Conservation (phyloP, 1,139 yeast genomes). For the Diutina sp. region DNA sequence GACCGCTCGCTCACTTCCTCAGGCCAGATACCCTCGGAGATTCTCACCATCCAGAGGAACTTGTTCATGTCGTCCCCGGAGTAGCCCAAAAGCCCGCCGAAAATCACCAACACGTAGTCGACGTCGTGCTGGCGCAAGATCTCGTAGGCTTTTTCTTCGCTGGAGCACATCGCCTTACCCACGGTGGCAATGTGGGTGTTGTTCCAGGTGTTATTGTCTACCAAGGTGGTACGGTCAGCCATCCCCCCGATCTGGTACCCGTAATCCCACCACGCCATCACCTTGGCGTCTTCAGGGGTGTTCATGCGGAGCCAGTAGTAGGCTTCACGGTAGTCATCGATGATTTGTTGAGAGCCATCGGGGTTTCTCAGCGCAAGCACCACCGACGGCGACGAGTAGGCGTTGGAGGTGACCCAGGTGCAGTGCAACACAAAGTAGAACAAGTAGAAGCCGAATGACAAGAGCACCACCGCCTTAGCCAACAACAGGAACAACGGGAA, state of each 20-base stretch:
- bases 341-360: slow-evolving; percentile 75
- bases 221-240: slow-evolving; percentile 98
- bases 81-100: slow-evolving; percentile 90
- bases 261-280: slow-evolving; percentile 99
- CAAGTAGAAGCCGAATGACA: slow-evolving; percentile 66
- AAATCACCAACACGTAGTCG: slow-evolving; percentile 83
- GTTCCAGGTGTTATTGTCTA: slow-evolving; percentile 98
- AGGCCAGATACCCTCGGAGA: slow-evolving; percentile 99
- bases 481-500: slow-evolving; percentile 25
- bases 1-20: slow-evolving; percentile 83
- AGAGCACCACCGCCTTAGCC: slow-evolving; percentile 51
- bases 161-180: slow-evolving; percentile 92
- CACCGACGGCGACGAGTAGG: slow-evolving; percentile 96
- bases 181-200: slow-evolving; percentile 99
- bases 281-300: slow-evolving; percentile 89
- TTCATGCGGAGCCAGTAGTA: slow-evolving; percentile 99
- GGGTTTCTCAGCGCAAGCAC: slow-evolving; percentile 77
- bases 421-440: slow-evolving; percentile 83
- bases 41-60: slow-evolving; percentile 97
- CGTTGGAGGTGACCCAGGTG: slow-evolving; percentile 94
- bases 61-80: slow-evolving; percentile 96
- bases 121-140: slow-evolving; percentile 87
- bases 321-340: slow-evolving; percentile 98
- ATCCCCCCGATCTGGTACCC: slow-evolving; percentile 99
- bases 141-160: slow-evolving; percentile 81